Evolutionary conservation across 345 rosid genomes (phyloP), one percentile per base, ranked within the genome.

Genomic region (Theobroma cacao): DNA sequence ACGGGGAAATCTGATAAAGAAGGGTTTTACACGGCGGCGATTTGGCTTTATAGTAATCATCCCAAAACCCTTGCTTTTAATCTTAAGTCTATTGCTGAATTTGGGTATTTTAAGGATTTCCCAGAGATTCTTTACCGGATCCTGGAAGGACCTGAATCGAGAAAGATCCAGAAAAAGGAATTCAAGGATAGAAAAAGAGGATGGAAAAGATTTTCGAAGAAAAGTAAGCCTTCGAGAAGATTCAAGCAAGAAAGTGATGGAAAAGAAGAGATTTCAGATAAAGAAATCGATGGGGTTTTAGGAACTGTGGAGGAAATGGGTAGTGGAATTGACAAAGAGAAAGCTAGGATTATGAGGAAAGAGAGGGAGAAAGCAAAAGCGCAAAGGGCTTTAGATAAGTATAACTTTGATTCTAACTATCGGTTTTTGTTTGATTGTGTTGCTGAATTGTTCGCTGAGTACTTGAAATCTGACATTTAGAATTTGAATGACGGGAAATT

Each of bases 1-100:
- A 90, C 91, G 0, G 94, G 94, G 18, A 90, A 93, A 28, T 84
- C 90, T 1, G 91, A 92, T 52, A 90, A 78, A 80, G 93, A 90
- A 82, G 93, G 97, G 34, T 93, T 87, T 82, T 87, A 89, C 72
- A 73, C 85, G 0, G 82, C 86, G 0, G 93, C 89, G 10, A 56
- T 80, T 41, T 93, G 94, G 95, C 83, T 92, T 45, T 84, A 81
- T 76, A 26, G 74, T 55, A 75, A 80, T 63, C 94, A 90, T 40
- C 95, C 97, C 2, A 84, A 85, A 52, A 89, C 97, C 20, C 80
- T 94, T 24, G 90, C 95, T 33, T 84, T 81, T 66, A 94, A 87
- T 71, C 72, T 84, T 24, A 79, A 75, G 2, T 53, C 80, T 13
- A 78, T 89, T 40, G 87, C 79, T 0, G 77, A 74, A 9, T 90